These are phyloP conservation scores for Wickerhamomyces sp. DNA, from an alignment of 1,139 yeast species.

Conservation along the genomic window DNA sequence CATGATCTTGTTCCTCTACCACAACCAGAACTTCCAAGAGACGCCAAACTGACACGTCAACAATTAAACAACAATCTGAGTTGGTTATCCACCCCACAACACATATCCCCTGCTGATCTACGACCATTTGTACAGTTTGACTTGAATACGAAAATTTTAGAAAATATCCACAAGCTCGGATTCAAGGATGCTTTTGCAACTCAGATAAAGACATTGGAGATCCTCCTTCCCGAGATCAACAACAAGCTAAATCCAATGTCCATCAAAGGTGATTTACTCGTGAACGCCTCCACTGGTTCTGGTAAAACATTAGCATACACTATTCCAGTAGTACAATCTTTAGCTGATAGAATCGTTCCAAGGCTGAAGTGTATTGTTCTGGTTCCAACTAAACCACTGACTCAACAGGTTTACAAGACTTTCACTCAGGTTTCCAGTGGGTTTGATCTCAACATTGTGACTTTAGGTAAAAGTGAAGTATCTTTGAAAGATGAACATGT, in stretches of 20 bases:
- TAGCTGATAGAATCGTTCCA: conserved; percentile 63
- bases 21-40: conserved; percentile 65
- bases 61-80: conserved; percentile 40
- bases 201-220: conserved; percentile 61
- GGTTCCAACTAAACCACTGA: conserved; percentile 88
- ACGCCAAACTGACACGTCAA: conserved; percentile 36
- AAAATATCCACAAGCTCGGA: conserved; percentile 42
- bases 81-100: conserved; percentile 68
- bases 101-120: conserved; percentile 40
- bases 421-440: conserved; percentile 59
- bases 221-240: conserved; percentile 46
- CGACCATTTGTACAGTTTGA: conserved; percentile 38
- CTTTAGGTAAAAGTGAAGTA: conserved; percentile 51
- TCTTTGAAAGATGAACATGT: conserved; percentile 63
- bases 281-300: conserved; percentile 94
- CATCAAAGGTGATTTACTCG: conserved; percentile 63
- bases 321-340: conserved; percentile 72
- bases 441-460: conserved; percentile 54
- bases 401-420: conserved; percentile 73
- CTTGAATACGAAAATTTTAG: conserved; percentile 31
- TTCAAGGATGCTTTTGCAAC: conserved; percentile 68
- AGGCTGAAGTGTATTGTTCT: conserved; percentile 69
- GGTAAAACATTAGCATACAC: conserved; percentile 93
- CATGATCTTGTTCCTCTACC: conserved; percentile 76
- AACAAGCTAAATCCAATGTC: conserved; percentile 49